A percentile compares a stretch with the other conserved stretches of the same genome.
Conservation (phyloP, 148 eudicot genomes). For the Rhododendron ferrugineum region DNA sequence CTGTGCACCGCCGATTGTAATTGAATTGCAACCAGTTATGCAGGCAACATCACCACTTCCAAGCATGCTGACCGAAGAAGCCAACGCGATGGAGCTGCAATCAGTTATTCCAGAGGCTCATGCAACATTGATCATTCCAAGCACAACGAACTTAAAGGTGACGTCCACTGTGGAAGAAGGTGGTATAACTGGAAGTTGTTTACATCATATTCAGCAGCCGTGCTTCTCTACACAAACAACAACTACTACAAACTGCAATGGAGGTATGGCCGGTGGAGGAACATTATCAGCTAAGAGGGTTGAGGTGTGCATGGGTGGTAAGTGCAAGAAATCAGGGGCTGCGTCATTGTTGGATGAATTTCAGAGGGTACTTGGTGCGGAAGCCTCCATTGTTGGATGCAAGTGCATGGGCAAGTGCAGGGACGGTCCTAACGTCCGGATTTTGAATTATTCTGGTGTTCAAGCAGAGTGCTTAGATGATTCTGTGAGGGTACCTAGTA, state of each 20-base stretch:
- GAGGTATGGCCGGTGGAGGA: neutral
- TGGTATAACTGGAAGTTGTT: conserved; percentile 5
- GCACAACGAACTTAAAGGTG: neutral
- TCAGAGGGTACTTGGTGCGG: conserved; percentile 42
- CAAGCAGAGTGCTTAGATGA: conserved; percentile 12
- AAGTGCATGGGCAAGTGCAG: conserved; percentile 95
- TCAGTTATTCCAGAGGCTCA: neutral
- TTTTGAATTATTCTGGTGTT: conserved; percentile 19
- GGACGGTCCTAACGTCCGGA: conserved; percentile 63
- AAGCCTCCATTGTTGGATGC: conserved; percentile 60
- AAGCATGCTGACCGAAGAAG: neutral
- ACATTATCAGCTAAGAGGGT: conserved; percentile 29
- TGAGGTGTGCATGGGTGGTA: conserved; percentile 93
- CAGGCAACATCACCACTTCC: neutral
- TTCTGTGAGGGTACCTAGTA: conserved; percentile 26
- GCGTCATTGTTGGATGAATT: conserved; percentile 53
- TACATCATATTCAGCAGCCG: neutral
- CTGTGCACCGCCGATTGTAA: conserved; percentile 7
- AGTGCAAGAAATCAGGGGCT: conserved; percentile 77
- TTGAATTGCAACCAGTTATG: neutral
- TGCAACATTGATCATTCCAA: neutral
- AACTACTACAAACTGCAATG: neutral
- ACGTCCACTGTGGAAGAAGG: neutral
- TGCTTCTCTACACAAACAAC: neutral
- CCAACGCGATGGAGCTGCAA: neutral